Evolutionary conservation across 345 rosid genomes (phyloP).

Genomic region (Citrus australasica): DNA sequence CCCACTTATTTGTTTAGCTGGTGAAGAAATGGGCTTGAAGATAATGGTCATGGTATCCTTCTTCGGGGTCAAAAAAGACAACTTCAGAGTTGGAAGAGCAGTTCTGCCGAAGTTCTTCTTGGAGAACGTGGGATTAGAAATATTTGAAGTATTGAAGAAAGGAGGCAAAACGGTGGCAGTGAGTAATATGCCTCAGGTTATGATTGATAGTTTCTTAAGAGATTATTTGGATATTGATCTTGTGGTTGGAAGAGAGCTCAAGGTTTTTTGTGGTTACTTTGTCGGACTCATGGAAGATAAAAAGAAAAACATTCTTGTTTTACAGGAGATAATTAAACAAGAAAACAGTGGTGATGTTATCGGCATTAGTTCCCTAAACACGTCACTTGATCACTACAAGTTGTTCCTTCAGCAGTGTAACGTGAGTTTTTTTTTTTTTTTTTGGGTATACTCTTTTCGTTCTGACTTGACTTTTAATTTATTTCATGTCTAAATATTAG

Average conservation of each 20-base stretch:
- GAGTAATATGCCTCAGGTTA: slow-evolving; percentile 57
- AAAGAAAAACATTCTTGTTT: slow-evolving; percentile 13
- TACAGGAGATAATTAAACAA: slow-evolving; percentile 27
- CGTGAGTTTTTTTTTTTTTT: slow-evolving; percentile 24
- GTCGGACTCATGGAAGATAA: slow-evolving; percentile 62
- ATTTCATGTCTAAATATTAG: not conserved
- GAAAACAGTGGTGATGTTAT: slow-evolving; percentile 30
- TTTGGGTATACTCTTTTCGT: not conserved
- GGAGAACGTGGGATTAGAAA: slow-evolving; percentile 64
- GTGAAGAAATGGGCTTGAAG: slow-evolving; percentile 49
- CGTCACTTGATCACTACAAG: slow-evolving; percentile 33
- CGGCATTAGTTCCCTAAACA: slow-evolving; percentile 43
- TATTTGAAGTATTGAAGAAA: slow-evolving; percentile 43
- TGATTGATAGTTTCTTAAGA: slow-evolving; percentile 73
- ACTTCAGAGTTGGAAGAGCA: slow-evolving; percentile 51
- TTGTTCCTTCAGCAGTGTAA: slow-evolving; percentile 40
- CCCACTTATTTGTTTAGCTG: slow-evolving; percentile 44
- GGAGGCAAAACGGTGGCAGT: slow-evolving; percentile 49
- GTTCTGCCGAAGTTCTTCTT: slow-evolving; percentile 70
- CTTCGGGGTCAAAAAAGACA: slow-evolving; percentile 50
- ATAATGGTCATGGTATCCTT: slow-evolving; percentile 68
- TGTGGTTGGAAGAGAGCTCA: slow-evolving; percentile 63
- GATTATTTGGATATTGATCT: slow-evolving; percentile 57
- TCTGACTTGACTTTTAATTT: no score
- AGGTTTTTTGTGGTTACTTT: slow-evolving; percentile 52